Base-by-base conservation (phyloP, 192 early-diverging fungal species). In the Allomyces macrogynus region DNA sequence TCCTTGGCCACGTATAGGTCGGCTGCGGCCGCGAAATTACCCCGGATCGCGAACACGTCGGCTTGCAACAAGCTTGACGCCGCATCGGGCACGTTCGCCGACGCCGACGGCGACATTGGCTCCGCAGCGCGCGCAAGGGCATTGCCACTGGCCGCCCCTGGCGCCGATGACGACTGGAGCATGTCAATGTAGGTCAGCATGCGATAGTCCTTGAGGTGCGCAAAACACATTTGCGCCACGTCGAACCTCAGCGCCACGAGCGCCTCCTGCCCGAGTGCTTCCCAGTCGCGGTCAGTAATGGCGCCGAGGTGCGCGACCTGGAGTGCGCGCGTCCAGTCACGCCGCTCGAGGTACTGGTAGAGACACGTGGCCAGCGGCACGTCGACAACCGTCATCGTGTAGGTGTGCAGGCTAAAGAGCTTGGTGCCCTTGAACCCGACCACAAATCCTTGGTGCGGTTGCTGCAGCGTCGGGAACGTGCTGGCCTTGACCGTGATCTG, bases 341-440 rank as follows among this genome's bases (percentile, higher is more conserved):
- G 73, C 61, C 71, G 69, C 40, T 81, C 77, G 11, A 83, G 49
- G 65, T 76, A 81, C 26, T 72, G 26, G 27, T 81, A 77, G 44
- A 83, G 67, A 10, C 74, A 71, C 12, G 75, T 68, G 0, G 81
- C 72, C 54, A 76, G 72, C 54, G 81, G 77, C 3, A 83, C 75
- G 65, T 79, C 76, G 16, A 75, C 68, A 10, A 70, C 75, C 14
- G 73, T 67, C 81, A 83, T 80, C 24, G 72, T 65, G 65, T 77
- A 76, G 23, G 69, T 70, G 63, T 79, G 68, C 10, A 83, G 68
- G 40, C 73, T 80, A 62, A 80, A 80, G 24, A 81, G 72, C 4
- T 71, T 76, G 8, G 80, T 72, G n/a, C 81, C 81, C 62, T 74
- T 75, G 69, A 83, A 78, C 1, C 79, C 81, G 0, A 83, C 79